Evolutionary conservation across 257 asterid species (phyloP), one percentile per base, ranked within the genome.

Genomic region (Asclepias syriaca): DNA sequence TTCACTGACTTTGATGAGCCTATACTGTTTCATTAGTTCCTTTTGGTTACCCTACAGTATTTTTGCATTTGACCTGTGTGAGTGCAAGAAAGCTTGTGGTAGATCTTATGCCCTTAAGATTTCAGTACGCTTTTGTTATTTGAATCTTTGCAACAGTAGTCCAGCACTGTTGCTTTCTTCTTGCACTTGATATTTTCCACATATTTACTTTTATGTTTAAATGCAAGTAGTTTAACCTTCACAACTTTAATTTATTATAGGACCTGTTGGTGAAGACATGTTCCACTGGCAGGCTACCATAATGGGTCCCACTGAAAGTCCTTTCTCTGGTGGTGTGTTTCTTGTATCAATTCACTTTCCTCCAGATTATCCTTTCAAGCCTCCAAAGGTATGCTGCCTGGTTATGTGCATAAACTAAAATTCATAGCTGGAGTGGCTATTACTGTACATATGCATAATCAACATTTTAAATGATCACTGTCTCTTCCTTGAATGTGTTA

Each of bases 271-370:
- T 34, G 87, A 82, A 69, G 96, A 90, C 70, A 88, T 87, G 87
- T 89, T 89, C 78, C 90, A 86, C 34, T 89, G 93, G 93, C 93
- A 87, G 78, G 96, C 96, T 68, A 89, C 96, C 39, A 89, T 89
- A 66, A 89, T 89, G 93, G 93, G 93, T 76, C 96, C 96, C 50
- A 63, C 88, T 0, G 96, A 87, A 45, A 87, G 96, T 80, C 96
- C 96, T n/a, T 89, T 85, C 78, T 34, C 91, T 57, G 96, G 96
- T 18, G 96, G 93, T 49, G 87, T 89, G 39, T 89, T 89, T 80
- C 77, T 84, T 22, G 88, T 85, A 67, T 77, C 86, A 14, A 87
- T 89, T 82, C 93, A 87, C 74, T 89, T 87, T 40, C 96, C 96
- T 2, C 96, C 96, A 40, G 96, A 89, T 80, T 89, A 89, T 76